Percentiles rank a stretch among this genome's conserved stretches.
Conservation (phyloP, 345 rosid genomes). For the Eutrema japonicum region DNA sequence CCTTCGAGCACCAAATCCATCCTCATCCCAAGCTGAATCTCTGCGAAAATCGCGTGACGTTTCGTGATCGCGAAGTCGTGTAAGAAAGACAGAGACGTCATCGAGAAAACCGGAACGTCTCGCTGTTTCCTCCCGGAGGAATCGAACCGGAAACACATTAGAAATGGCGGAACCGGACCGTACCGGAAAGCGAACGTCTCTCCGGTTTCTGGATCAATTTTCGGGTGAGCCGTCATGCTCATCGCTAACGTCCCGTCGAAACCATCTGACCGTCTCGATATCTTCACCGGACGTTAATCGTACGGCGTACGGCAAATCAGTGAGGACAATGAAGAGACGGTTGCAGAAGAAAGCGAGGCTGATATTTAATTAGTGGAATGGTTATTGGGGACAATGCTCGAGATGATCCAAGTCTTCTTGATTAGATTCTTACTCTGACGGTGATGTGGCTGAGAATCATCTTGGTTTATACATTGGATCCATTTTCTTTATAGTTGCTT, state of each 20-base stretch:
- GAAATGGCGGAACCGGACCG: conserved; percentile 46
- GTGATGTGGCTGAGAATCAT: background rate
- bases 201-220: conserved; percentile 41
- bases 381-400: background rate
- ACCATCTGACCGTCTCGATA: conserved; percentile 42
- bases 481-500: conserved; percentile 3
- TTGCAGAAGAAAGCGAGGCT: conserved; percentile 41
- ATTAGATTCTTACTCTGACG: conserved; percentile 7
- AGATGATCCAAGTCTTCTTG: background rate
- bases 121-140: conserved; percentile 34
- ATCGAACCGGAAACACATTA: conserved; percentile 45
- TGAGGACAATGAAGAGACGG: conserved; percentile 38
- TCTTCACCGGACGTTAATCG: conserved; percentile 33
- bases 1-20: conserved; percentile 42
- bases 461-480: background rate
- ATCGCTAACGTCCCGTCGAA: conserved; percentile 41
- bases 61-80: conserved; percentile 50
- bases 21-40: conserved; percentile 41
- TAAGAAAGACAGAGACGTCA: conserved; percentile 44
- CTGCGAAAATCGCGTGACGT: conserved; percentile 38
- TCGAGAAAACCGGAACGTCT: conserved; percentile 46
- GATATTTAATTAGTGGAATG: conserved; percentile 5
- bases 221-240: conserved; percentile 52
- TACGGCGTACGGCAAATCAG: conserved; percentile 45
- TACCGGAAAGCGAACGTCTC: conserved; percentile 47